Percentiles rank a stretch among this genome's conserved stretches.
Evolutionary conservation across 2,329 filamentous ascomycete genomes (phyloP).

Genomic region (Drechslera avenae): DNA sequence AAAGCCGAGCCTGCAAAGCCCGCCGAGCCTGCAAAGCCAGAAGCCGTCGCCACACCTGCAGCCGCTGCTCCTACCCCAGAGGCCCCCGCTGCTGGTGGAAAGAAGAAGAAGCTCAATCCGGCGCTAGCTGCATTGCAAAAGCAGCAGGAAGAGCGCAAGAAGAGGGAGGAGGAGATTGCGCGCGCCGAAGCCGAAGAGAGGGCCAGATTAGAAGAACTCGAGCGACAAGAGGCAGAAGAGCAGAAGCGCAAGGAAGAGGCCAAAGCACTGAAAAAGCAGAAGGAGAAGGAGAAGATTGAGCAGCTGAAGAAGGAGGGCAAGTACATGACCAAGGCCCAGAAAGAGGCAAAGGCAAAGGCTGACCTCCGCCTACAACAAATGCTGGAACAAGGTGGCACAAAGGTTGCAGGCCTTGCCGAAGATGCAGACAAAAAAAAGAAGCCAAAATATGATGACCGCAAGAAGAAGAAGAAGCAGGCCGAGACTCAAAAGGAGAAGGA

Average conservation of each 20-base stretch:
- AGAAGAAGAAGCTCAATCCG: constrained; percentile 88
- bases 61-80: constrained; percentile 35
- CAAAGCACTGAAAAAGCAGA: constrained; percentile 79
- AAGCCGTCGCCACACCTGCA: constrained; percentile 41
- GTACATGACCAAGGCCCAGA: constrained; percentile 84
- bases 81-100: constrained; percentile 59
- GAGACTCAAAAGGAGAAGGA: constrained; percentile 57
- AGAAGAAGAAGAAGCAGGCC: constrained; percentile 74
- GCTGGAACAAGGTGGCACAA: constrained; percentile 76
- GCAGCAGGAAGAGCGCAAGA: constrained; percentile 78
- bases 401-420: constrained; percentile 58
- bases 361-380: constrained; percentile 84
- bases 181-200: constrained; percentile 66
- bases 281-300: constrained; percentile 83
- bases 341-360: constrained; percentile 77
- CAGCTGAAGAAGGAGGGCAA: constrained; percentile 88
- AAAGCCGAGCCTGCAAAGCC: constrained; percentile 52
- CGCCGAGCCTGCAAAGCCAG: constrained; percentile 43
- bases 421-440: constrained; percentile 79
- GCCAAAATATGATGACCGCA: constrained; percentile 71
- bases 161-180: constrained; percentile 67
- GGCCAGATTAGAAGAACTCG: constrained; percentile 68
- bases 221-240: constrained; percentile 70
- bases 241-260: constrained; percentile 71
- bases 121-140: constrained; percentile 75